Evolutionary conservation across 2,329 filamentous ascomycete species (phyloP), one percentile per base, ranked within the genome.

Genomic region (Aspergillus novofumigatus): DNA sequence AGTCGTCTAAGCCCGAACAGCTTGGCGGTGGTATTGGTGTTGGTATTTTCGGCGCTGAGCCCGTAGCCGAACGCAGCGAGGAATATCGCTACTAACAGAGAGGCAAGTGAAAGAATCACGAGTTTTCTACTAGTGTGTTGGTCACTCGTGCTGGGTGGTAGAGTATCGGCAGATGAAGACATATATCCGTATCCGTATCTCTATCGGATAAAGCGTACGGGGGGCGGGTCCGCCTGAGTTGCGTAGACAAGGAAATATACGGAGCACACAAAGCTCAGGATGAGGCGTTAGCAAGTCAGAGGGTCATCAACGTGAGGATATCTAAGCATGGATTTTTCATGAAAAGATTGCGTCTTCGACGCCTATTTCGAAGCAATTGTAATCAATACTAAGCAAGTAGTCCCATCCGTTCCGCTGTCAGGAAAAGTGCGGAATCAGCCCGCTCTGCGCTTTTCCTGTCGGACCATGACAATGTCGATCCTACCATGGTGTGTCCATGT

Each of bases 1-100:
- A 69, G 51, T 1, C 65, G 68, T 49, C 62, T 62, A 2, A 72
- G 44, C 10, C 62, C 57, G 55, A 64, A 69, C 69, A 72, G 61
- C 57, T 67, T 70, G 64, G 59, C 65, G 59, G 62, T 53, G 20
- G 25, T 29, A 29, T 29, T 11, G 10, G 28, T 42, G 7, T 48
- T 29, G 10, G 28, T 42, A 7, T 48, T 35, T 2, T 6, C 23
- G 23, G 25, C n/a, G 44, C 44, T 23, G 44, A 21, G 3, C 49
- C 21, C 26, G 51, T 65, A 63, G 10, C 58, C 61, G 23, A 58
- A 42, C 1, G 64, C 11, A 3, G 67, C 62, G 29, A 67, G 55
- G 2, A 66, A 38, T 6, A 67, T 20, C 14, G 69, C 69, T 6
- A 60, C 11, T 21, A 64, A 8, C 1, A 69, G 17, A 9, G 64